Conservation (phyloP, 495 filamentous ascomycete genomes). For the Cetradonia linearis region DNA sequence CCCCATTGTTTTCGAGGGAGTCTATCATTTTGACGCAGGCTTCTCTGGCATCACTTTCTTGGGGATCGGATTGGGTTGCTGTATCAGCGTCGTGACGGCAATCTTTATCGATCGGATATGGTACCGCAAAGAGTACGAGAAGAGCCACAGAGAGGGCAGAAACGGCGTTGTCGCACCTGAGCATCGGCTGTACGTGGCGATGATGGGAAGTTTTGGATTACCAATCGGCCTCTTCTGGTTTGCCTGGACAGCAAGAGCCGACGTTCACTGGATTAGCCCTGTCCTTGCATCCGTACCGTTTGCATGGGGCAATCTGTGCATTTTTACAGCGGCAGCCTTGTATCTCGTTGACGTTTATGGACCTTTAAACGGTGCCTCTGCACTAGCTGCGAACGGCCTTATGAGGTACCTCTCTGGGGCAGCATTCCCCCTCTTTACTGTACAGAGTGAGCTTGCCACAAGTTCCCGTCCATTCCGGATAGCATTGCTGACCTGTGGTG, state of each 20-base stretch:
- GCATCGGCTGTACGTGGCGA: constrained; percentile 46
- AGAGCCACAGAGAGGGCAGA: constrained; percentile 24
- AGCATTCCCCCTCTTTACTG: constrained; percentile 55
- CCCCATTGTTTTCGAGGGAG: constrained; percentile 40
- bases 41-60: constrained; percentile 51
- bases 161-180: constrained; percentile 38
- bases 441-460: constrained; percentile 38
- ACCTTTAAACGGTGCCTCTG: constrained; percentile 46
- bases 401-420: constrained; percentile 51
- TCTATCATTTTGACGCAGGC: constrained; percentile 42
- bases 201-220: constrained; percentile 48
- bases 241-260: constrained; percentile 34
- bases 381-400: constrained; percentile 53
- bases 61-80: constrained; percentile 45
- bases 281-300: constrained; percentile 51
- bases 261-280: constrained; percentile 34
- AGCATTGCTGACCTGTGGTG: background rate
- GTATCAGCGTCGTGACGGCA: constrained; percentile 38
- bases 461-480: background rate
- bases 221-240: constrained; percentile 44
- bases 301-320: constrained; percentile 53
- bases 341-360: constrained; percentile 53
- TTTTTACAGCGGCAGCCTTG: constrained; percentile 38
- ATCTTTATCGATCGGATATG: constrained; percentile 36
- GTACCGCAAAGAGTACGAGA: constrained; percentile 30